These are phyloP conservation scores for Lasiodiplodia citricola DNA, from an alignment of 2,329 filamentous ascomycete genomes.

Conservation along the genomic window DNA sequence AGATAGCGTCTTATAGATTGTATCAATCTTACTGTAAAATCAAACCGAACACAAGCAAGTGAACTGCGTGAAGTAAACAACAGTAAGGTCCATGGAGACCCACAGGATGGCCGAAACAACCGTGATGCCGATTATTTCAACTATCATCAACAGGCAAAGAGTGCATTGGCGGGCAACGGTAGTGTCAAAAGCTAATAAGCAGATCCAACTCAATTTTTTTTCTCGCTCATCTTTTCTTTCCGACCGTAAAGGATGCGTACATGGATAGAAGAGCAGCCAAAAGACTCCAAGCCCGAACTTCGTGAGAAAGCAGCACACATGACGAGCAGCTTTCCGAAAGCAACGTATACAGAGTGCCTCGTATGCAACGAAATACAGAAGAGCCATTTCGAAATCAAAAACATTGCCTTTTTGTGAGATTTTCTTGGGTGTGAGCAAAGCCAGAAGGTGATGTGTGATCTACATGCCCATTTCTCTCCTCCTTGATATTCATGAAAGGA, in stretches of 20 bases:
- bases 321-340: neutral
- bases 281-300: neutral
- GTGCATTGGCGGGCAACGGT: neutral
- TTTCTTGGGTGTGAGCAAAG: neutral
- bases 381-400: neutral
- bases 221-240: neutral
- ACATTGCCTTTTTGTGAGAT: constrained; percentile 8
- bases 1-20: too few species aligned
- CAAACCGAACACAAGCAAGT: too few species aligned
- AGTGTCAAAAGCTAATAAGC: neutral
- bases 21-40: too few species aligned
- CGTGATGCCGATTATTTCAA: too few species aligned
- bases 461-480: constrained; percentile 14
- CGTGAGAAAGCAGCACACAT: neutral
- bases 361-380: neutral
- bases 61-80: too few species aligned
- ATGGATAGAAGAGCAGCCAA: neutral
- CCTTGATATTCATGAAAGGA: neutral
- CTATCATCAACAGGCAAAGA: too few species aligned
- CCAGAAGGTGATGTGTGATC: constrained; percentile 1
- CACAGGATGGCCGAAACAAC: too few species aligned
- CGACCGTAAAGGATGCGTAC: neutral
- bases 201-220: neutral
- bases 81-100: too few species aligned
- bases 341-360: neutral